phyloP scores from a whole-genome alignment of 345 rosid genomes.

The Eucalyptus viminalis region DNA sequence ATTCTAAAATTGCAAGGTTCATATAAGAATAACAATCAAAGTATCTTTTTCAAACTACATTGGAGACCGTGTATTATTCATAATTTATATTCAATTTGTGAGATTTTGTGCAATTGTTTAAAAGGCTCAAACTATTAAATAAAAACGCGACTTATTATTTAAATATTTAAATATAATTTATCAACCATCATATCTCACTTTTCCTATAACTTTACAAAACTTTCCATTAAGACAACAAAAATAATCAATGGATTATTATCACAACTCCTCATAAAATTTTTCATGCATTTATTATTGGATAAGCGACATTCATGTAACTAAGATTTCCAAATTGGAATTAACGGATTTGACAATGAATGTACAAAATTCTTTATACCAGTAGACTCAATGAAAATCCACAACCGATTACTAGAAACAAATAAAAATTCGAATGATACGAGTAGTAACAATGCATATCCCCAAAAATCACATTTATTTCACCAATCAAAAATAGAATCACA shows the following conservation, averaged over 20 bases:
- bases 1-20: neutral
- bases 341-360: rapidly evolving
- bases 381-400: neutral
- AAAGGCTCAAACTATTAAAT: rapidly evolving
- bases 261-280: rapidly evolving
- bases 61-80: rapidly evolving
- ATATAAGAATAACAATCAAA: rapidly evolving
- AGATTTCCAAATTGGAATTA: neutral
- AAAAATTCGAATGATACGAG: rapidly evolving
- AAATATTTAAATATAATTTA: rapidly evolving
- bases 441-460: neutral
- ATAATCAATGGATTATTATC: neutral
- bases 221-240: neutral
- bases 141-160: rapidly evolving
- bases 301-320: neutral
- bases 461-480: neutral
- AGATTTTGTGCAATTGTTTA: no score
- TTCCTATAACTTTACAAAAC: neutral
- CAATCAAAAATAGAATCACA: neutral
- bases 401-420: neutral
- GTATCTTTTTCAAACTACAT: neutral
- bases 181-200: neutral
- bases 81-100: neutral
- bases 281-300: rapidly evolving
- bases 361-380: rapidly evolving